Conservation (phyloP, 2,329 filamentous ascomycete species). For the Ophiostoma perfectum region DNA sequence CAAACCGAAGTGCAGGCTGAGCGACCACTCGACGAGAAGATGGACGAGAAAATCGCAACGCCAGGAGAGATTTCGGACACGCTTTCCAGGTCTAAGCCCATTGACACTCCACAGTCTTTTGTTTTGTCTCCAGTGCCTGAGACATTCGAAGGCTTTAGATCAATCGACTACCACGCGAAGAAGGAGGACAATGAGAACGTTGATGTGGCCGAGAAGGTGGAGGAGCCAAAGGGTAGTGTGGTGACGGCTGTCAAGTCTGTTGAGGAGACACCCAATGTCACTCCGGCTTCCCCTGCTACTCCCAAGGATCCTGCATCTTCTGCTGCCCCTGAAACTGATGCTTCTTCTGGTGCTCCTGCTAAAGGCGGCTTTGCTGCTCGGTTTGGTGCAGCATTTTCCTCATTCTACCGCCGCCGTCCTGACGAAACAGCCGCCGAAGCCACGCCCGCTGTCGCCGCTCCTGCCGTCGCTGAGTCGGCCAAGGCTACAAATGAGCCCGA, state of each 20-base stretch:
- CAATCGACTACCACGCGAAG: background rate
- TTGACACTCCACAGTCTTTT: background rate
- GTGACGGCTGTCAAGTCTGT: conserved; percentile 2
- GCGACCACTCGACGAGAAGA: background rate
- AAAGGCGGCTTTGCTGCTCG: conserved; percentile 9
- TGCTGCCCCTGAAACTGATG: background rate
- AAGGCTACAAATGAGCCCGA: background rate
- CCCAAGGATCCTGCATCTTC: background rate
- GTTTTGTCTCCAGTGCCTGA: background rate
- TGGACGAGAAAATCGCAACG: background rate
- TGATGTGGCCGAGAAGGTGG: background rate
- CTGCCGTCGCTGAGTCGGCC: background rate
- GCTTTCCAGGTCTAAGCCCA: background rate
- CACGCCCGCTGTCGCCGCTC: background rate
- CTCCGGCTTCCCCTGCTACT: background rate
- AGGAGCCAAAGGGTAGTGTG: background rate
- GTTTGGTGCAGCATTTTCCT: conserved; percentile 20
- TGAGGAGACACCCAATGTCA: conserved; percentile 11
- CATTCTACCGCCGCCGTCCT: conserved; percentile 17
- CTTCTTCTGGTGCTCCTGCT: background rate
- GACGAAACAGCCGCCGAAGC: conserved; percentile 7
- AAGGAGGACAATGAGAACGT: background rate
- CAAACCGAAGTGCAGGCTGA: background rate
- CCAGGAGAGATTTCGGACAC: background rate
- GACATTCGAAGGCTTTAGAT: background rate